These are phyloP conservation scores for Cyclocybe aegerita DNA, from an alignment of 768 basidiomycete genomes.

Conservation along the genomic window DNA sequence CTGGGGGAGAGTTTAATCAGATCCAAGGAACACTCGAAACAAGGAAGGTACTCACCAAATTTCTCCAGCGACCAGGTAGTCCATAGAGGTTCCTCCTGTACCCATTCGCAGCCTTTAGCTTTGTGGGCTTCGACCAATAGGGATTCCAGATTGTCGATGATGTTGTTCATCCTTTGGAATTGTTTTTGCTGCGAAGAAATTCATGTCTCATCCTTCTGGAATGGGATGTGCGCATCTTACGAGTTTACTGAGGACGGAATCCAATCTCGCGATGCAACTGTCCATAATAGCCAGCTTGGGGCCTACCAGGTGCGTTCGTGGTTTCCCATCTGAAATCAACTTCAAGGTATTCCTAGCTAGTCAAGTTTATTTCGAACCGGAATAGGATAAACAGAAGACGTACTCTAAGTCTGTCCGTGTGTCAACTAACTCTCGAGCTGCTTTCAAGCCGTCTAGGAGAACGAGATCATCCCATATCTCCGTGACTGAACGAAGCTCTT, in stretches of 20 bases:
- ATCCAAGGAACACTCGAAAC: not conserved
- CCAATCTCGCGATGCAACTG: slow-evolving; percentile 56
- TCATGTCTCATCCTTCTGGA: not conserved
- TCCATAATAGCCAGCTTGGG: slow-evolving; percentile 74
- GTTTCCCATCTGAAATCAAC: slow-evolving; percentile 52
- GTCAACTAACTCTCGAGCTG: slow-evolving; percentile 71
- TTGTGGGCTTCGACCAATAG: slow-evolving; percentile 70
- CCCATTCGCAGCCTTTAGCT: slow-evolving; percentile 72
- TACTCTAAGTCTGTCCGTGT: slow-evolving; percentile 85
- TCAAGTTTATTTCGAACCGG: slow-evolving; percentile 1
- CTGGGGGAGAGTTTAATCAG: slow-evolving; percentile 19
- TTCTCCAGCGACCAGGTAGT: slow-evolving; percentile 79
- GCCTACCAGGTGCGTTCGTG: slow-evolving; percentile 56
- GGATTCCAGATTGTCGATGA: slow-evolving; percentile 64
- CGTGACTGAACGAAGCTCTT: slow-evolving; percentile 61
- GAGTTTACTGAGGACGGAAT: slow-evolving; percentile 58
- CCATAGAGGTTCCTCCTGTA: slow-evolving; percentile 73
- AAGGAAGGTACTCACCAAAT: slow-evolving; percentile 52
- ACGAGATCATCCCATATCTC: slow-evolving; percentile 86
- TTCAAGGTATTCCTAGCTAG: slow-evolving; percentile 60
- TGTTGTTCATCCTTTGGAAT: slow-evolving; percentile 62
- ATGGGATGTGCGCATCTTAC: slow-evolving; percentile 39
- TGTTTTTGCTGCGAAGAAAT: slow-evolving; percentile 55
- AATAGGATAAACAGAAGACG: slow-evolving; percentile 22
- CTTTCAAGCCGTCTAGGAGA: slow-evolving; percentile 74